A percentile compares a stretch with the other conserved stretches of the same genome.
Evolutionary conservation across 2,329 filamentous ascomycete species (phyloP).

Genomic region (Botryotinia convoluta): DNA sequence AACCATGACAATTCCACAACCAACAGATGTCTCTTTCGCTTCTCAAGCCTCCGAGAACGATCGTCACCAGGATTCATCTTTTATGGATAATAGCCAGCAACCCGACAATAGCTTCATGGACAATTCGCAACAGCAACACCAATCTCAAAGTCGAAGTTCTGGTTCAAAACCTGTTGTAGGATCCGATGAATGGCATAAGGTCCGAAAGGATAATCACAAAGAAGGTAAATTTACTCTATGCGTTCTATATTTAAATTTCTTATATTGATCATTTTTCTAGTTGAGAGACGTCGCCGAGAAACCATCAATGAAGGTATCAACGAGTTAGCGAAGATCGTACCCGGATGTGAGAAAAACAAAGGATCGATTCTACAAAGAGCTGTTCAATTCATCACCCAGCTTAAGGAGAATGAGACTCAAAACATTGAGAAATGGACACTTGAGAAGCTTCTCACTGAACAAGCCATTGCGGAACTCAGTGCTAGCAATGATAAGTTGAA

Average conservation of each 20-base stretch:
- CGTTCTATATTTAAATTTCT: constrained; percentile 18
- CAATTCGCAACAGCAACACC: constrained; percentile 40
- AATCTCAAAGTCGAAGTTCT: constrained; percentile 25
- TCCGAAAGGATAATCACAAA: constrained; percentile 97
- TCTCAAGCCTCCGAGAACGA: constrained; percentile 44
- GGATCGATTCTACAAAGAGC: constrained; percentile 92
- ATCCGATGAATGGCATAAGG: constrained; percentile 96
- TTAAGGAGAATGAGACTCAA: constrained; percentile 90
- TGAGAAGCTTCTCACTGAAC: constrained; percentile 85
- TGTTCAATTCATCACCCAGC: constrained; percentile 88
- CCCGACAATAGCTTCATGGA: constrained; percentile 40
- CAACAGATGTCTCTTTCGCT: constrained; percentile 53
- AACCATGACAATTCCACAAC: constrained; percentile 55
- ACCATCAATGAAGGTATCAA: constrained; percentile 99
- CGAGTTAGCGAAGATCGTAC: constrained; percentile 95
- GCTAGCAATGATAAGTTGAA: constrained; percentile 85
- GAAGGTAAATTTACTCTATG: constrained; percentile 63
- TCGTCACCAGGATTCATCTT: constrained; percentile 40
- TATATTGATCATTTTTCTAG: constrained; percentile 48
- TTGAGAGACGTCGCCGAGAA: constrained; percentile 92
- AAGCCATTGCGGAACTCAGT: constrained; percentile 84
- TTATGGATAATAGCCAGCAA: constrained; percentile 41
- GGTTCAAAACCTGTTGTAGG: constrained; percentile 81
- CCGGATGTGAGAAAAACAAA: constrained; percentile 98
- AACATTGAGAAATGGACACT: constrained; percentile 94